Evolutionary conservation across 495 filamentous ascomycete species (phyloP), one percentile per base, ranked within the genome.

Genomic region (Venustampulla echinocandica): DNA sequence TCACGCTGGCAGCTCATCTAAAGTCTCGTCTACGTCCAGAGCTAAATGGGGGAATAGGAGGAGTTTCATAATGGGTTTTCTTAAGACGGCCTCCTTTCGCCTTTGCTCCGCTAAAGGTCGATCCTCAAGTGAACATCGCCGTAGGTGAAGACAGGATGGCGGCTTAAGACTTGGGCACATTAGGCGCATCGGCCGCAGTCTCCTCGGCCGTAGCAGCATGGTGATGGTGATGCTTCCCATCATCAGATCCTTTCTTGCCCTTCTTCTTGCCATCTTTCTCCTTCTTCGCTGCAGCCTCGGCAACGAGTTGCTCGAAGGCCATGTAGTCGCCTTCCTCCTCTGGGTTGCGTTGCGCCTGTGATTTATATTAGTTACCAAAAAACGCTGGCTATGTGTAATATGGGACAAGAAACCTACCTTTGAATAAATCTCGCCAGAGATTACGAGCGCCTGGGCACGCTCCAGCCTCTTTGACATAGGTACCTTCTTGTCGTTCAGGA

Each of bases 251-350:
- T 18, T 69, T 65, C 55, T 69, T 69, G 21, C 70, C 63, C 53
- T 73, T 73, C 20, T 85, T 75, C 60, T 84, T 79, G 56, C 83
- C 75, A 59, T 85, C 81, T 65, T 76, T 71, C 60, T 86, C 82
- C 65, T 95, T 93, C 77, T 97, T 97, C 42, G 85, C 81, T 38
- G 86, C 86, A 4, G 93, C 90, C 60, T 99, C 92, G 24, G 92
- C 88, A 67, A 99, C 93, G 22, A 99, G 80, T 64, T 96, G 87
- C 64, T 99, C 92, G 58, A 99, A 99, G 15, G 87, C 90, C 81
- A 97, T 93, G 70, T 93, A 96, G 46, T 96, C 90, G 52, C 90
- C 92, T 69, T 97, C 92, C 68, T 99, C 92, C 34, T 97, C 93
- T 32, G 89, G 84, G 50, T 89, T 85, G 48, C 92, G 79, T 62